Percentiles rank a stretch among this genome's conserved stretches.
Conservation (phyloP, 2,329 filamentous ascomycete species). For the Periconia sp. region DNA sequence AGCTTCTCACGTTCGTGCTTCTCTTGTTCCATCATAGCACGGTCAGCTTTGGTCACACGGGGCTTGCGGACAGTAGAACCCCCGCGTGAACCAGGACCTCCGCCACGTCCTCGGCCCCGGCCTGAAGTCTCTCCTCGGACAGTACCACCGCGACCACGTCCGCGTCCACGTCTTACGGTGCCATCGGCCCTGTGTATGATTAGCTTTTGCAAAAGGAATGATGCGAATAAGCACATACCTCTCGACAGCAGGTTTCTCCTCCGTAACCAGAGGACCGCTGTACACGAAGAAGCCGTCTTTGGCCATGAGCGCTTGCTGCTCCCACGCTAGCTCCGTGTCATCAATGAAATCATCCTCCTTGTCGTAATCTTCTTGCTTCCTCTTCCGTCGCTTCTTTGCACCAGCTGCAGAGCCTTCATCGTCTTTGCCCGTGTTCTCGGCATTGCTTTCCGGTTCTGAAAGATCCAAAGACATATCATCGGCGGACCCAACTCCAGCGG, state of each 20-base stretch:
- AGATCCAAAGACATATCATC: slow-evolving; percentile 86
- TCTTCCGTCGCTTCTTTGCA: slow-evolving; percentile 73
- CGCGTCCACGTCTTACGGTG: slow-evolving; percentile 70
- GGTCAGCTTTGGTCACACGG: slow-evolving; percentile 84
- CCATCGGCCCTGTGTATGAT: slow-evolving; percentile 67
- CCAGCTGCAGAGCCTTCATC: slow-evolving; percentile 48
- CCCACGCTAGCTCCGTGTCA: slow-evolving; percentile 93
- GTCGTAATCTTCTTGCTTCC: slow-evolving; percentile 70
- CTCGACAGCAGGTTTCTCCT: slow-evolving; percentile 76
- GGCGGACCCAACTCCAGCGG: slow-evolving; percentile 69
- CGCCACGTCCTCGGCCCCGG: slow-evolving; percentile 54
- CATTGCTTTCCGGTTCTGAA: slow-evolving; percentile 76
- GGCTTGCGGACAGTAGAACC: slow-evolving; percentile 79
- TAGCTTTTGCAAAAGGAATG: slow-evolving; percentile 25
- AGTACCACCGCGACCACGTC: slow-evolving; percentile 60
- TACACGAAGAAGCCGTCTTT: slow-evolving; percentile 99
- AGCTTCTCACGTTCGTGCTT: slow-evolving; percentile 74
- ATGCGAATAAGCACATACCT: slow-evolving; percentile 52
- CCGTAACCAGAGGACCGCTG: slow-evolving; percentile 86
- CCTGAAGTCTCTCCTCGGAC: slow-evolving; percentile 48
- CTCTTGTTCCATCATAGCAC: slow-evolving; percentile 79
- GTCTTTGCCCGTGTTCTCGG: slow-evolving; percentile 79
- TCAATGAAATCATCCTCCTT: slow-evolving; percentile 76
- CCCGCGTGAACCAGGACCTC: slow-evolving; percentile 74
- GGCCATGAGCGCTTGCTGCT: slow-evolving; percentile 90